phyloP scores from a whole-genome alignment of 352 stramenopile genomes.

The Phytophthora ramorum region DNA sequence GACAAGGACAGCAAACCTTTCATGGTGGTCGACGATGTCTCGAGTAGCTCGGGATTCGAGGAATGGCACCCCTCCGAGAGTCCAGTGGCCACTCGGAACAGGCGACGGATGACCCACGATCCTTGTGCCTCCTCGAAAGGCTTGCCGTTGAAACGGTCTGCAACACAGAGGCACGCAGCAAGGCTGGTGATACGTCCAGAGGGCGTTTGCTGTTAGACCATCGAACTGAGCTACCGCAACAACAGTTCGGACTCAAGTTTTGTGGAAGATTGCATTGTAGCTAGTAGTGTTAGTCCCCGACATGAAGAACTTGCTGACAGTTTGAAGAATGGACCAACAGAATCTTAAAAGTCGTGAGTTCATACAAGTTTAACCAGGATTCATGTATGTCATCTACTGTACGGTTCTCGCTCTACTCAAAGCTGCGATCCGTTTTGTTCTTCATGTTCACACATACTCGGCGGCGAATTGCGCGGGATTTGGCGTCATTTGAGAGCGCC shows the following conservation, averaged over 20 bases:
- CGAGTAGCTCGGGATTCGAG: slow-evolving; percentile 1
- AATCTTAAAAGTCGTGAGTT: too few species aligned
- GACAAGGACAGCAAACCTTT: slow-evolving; percentile 11
- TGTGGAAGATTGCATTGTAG: too few species aligned
- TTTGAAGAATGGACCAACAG: too few species aligned
- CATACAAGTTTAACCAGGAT: slow-evolving; percentile 31
- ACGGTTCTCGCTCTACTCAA: slow-evolving; percentile 9
- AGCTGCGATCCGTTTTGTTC: slow-evolving; percentile 12
- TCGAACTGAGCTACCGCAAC: too few species aligned
- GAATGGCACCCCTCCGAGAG: slow-evolving; percentile 13
- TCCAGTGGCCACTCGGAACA: not conserved
- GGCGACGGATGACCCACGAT: not conserved
- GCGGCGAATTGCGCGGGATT: slow-evolving; percentile 52
- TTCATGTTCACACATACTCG: slow-evolving; percentile 20
- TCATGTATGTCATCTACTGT: slow-evolving; percentile 4
- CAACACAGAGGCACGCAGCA: too few species aligned
- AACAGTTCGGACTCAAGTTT: too few species aligned
- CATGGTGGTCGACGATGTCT: slow-evolving; percentile 7
- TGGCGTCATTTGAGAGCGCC: slow-evolving; percentile 60
- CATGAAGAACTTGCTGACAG: not conserved
- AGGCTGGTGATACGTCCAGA: slow-evolving; percentile 15
- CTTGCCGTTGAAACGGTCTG: not conserved
- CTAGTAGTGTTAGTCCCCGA: too few species aligned
- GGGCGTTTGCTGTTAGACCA: slow-evolving; percentile 1
- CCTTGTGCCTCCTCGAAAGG: not conserved